Base-by-base conservation (phyloP, 352 stramenopile genomes). In the Globisporangium okanoganense region DNA sequence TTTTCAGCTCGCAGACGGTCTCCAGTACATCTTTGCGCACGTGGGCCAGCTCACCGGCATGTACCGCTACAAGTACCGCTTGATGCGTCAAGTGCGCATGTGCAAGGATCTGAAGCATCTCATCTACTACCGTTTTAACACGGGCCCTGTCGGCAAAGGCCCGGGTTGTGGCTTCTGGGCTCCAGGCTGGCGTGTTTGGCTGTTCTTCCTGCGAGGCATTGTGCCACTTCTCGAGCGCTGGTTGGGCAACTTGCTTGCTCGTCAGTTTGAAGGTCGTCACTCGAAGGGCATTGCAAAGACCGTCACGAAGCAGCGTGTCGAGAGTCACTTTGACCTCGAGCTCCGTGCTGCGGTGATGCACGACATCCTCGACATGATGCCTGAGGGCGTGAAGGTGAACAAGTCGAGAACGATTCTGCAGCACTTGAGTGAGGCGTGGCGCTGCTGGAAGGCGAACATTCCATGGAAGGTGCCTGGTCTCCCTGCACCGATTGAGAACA, bases 101-200 rank as follows among this genome's bases (percentile, higher is more conserved):
- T 99, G 97, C 81, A 99, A 99, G 82, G 97, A 99, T 84, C 81
- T 99, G 64, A 99, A 99, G 78, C 98, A 99, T 73, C 75, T 99
- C 54, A 99, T 99, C 68, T 99, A 99, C 81, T 99, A 99, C 76
- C 87, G 97, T 7, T 99, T 99, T 82, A 99, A 99, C 82, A 99
- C 97, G 38, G 98, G 97, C 29, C 97, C 97, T 2, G 97, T 99
- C 2, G 97, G 97, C 24, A 99, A 99, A 77, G 98, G 98, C 27
- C 98, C 98, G 50, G 98, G 98, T 38, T 98, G 98, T 68, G 98
- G 98, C 20, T 99, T 99, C 70, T 99, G 98, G 98, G 97, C 97
- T 24, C 97, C 97, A 29, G 97, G 92, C 54, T 99, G 98, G 98
- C 85, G 97, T 35, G 97, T 99, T 24, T 99, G 98, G 97, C 73